Conservation (phyloP, 140 eudicot genomes). For the Flaveria floridana region DNA sequence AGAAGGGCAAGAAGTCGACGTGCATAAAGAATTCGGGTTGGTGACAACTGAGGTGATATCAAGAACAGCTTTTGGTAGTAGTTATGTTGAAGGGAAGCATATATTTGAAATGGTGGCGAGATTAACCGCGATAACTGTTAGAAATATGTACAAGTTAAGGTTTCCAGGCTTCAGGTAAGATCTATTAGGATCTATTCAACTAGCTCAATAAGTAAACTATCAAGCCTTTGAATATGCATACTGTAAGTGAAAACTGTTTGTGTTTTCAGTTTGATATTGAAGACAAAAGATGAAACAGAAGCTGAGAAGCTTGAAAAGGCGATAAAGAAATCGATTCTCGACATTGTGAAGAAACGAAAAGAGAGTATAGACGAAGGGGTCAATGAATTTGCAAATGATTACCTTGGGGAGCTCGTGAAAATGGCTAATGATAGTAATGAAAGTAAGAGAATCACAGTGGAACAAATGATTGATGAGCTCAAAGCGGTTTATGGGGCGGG, state of each 20-base stretch:
- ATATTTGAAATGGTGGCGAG: conserved; percentile 55
- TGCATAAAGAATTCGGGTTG: conserved; percentile 43
- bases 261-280: conserved; percentile 35
- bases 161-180: conserved; percentile 47
- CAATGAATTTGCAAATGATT: conserved; percentile 46
- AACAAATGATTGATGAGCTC: conserved; percentile 55
- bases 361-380: conserved; percentile 27
- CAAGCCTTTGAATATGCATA: not conserved
- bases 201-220: not conserved
- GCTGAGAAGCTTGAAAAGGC: conserved; percentile 46
- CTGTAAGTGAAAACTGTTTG: not conserved
- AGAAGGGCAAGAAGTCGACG: conserved; percentile 55
- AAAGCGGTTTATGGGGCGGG: conserved; percentile 57
- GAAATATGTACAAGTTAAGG: conserved; percentile 43
- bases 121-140: conserved; percentile 42
- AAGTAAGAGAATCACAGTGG: conserved; percentile 42
- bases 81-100: conserved; percentile 53
- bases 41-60: conserved; percentile 64
- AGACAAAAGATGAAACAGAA: conserved; percentile 48
- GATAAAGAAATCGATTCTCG: conserved; percentile 41
- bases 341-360: conserved; percentile 39
- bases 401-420: conserved; percentile 59
- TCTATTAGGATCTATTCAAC: not conserved
- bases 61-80: conserved; percentile 59
- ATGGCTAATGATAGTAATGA: conserved; percentile 34